Conservation (phyloP, 306 rosid genomes). For the Cyclanthera cordifolia region DNA sequence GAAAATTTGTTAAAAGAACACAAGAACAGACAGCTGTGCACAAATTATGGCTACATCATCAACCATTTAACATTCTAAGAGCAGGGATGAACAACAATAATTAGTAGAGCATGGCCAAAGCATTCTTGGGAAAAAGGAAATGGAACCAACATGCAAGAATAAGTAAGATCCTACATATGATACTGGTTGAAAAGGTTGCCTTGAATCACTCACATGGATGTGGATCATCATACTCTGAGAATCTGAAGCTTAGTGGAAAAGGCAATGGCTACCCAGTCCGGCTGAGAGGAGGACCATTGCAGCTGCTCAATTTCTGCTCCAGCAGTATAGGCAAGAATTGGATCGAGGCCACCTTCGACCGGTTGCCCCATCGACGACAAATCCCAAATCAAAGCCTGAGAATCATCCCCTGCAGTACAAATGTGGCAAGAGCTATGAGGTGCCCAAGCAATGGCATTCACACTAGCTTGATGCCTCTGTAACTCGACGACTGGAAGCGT, state of each 20-base stretch:
- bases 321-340: constrained; percentile 91
- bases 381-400: constrained; percentile 97
- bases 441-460: constrained; percentile 96
- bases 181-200: neutral
- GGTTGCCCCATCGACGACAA: constrained; percentile 95
- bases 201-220: constrained; percentile 11
- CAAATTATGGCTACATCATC: neutral
- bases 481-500: constrained; percentile 90
- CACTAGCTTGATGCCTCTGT: constrained; percentile 88
- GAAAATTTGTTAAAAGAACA: neutral
- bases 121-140: neutral
- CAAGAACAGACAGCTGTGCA: neutral
- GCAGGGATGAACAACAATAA: neutral
- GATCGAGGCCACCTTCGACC: constrained; percentile 82
- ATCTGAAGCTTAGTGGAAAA: constrained; percentile 94
- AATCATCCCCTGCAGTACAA: constrained; percentile 95
- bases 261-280: constrained; percentile 98
- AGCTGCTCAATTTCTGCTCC: constrained; percentile 98
- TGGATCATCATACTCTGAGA: constrained; percentile 58
- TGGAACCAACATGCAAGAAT: neutral
- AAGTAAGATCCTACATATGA: neutral
- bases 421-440: constrained; percentile 94
- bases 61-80: neutral
- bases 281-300: constrained; percentile 97
- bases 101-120: neutral